Evolutionary conservation across 2,329 filamentous ascomycete genomes (phyloP).

Genomic region (Colletotrichum falcatum): DNA sequence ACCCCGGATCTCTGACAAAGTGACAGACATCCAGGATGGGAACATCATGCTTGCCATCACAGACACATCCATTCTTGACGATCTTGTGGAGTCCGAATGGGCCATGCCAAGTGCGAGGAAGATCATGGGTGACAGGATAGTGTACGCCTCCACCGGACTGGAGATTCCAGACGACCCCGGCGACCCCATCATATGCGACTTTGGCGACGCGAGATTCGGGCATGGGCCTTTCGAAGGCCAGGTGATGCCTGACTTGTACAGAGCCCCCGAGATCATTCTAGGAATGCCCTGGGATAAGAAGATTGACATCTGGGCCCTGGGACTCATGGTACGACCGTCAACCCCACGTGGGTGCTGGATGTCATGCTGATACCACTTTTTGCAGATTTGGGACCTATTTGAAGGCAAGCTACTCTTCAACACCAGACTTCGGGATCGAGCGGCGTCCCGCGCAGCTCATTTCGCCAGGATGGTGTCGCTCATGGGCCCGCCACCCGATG

Average conservation of each 20-base stretch:
- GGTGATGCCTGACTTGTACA: slow-evolving; percentile 50
- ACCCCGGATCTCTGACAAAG: not conserved
- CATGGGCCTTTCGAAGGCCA: slow-evolving; percentile 44
- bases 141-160: slow-evolving; percentile 47
- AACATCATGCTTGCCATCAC: slow-evolving; percentile 45
- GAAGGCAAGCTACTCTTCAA: slow-evolving; percentile 48
- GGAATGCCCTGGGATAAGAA: slow-evolving; percentile 50
- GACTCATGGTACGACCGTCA: slow-evolving; percentile 13
- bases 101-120: slow-evolving; percentile 45
- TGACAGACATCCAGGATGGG: slow-evolving; percentile 44
- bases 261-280: slow-evolving; percentile 51
- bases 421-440: slow-evolving; percentile 40
- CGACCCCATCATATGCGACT: slow-evolving; percentile 47
- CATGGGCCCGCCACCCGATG: slow-evolving; percentile 51
- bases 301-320: slow-evolving; percentile 49
- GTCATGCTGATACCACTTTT: not conserved
- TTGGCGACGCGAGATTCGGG: slow-evolving; percentile 48
- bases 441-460: slow-evolving; percentile 45
- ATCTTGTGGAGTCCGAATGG: slow-evolving; percentile 39
- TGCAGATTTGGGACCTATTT: slow-evolving; percentile 50
- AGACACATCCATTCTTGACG: slow-evolving; percentile 35
- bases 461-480: slow-evolving; percentile 53
- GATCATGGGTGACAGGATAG: slow-evolving; percentile 45
- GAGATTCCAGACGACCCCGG: slow-evolving; percentile 43
- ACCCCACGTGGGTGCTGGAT: accelerated